Conservation (phyloP, 345 rosid species). For the Aquilaria yunnanensis region DNA sequence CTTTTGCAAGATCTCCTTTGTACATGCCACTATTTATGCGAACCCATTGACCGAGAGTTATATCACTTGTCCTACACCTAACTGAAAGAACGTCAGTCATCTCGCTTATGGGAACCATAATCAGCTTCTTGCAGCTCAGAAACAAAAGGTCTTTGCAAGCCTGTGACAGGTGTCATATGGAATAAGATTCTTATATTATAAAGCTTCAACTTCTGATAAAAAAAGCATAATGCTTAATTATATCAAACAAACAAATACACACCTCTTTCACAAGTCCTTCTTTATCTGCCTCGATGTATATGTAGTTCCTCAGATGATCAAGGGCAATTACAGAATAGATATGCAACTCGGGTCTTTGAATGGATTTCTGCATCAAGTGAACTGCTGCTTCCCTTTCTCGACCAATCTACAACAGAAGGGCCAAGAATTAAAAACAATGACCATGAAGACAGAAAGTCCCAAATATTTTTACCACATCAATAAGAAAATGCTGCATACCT, state of each 20-base stretch:
- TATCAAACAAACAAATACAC: neutral
- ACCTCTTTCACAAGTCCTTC: constrained; percentile 88
- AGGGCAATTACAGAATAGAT: constrained; percentile 78
- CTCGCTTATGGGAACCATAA: constrained; percentile 87
- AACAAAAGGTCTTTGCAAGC: constrained; percentile 84
- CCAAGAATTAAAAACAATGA: neutral
- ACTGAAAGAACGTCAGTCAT: constrained; percentile 98
- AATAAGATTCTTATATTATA: neutral
- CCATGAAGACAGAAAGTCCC: neutral
- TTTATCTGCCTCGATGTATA: constrained; percentile 84
- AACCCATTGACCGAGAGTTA: constrained; percentile 85
- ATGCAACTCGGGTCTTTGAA: constrained; percentile 78
- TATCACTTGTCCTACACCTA: constrained; percentile 79
- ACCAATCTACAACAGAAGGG: constrained; percentile 49
- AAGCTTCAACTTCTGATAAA: no score
- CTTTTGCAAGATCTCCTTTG: constrained; percentile 91
- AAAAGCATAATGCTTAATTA: neutral
- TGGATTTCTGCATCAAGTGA: constrained; percentile 81
- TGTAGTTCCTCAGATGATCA: constrained; percentile 79
- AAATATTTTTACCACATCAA: neutral
- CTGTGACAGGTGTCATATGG: constrained; percentile 24
- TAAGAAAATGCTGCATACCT: constrained; percentile 14
- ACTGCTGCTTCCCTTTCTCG: constrained; percentile 80
- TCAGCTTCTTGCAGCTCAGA: constrained; percentile 47
- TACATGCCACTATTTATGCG: constrained; percentile 83